Evolutionary conservation across 2,329 filamentous ascomycete species (phyloP).

Genomic region (Trichothecium roseum): DNA sequence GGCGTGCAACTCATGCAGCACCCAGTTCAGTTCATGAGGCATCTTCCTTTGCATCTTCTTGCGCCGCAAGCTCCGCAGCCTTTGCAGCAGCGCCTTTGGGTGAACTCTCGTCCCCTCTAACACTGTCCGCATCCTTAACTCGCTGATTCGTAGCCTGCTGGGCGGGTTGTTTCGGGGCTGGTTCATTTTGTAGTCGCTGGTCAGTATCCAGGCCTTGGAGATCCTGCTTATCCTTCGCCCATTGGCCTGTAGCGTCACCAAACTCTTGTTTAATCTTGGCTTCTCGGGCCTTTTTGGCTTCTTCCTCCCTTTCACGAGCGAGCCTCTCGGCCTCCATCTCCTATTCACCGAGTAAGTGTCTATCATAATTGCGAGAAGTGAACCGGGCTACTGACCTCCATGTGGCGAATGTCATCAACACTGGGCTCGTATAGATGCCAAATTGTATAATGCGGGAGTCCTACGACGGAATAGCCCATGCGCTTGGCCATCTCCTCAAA

Average conservation of each 20-base stretch:
- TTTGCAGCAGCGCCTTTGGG: conserved; percentile 5
- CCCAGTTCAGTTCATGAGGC: background rate
- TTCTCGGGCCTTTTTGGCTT: conserved; percentile 64
- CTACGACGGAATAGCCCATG: conserved; percentile 92
- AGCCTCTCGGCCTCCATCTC: conserved; percentile 89
- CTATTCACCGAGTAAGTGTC: conserved; percentile 25
- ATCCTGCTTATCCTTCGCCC: conserved; percentile 81
- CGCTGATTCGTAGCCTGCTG: background rate
- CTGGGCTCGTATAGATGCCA: conserved; percentile 99
- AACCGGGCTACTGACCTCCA: conserved; percentile 54
- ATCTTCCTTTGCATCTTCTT: conserved; percentile 3
- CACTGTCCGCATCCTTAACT: background rate
- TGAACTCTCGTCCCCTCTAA: background rate
- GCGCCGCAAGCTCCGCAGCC: conserved; percentile 2
- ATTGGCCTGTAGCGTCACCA: conserved; percentile 64
- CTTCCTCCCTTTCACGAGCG: conserved; percentile 61
- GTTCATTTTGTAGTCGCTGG: conserved; percentile 4
- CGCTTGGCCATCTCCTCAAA: conserved; percentile 76
- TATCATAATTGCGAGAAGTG: background rate
- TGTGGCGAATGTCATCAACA: conserved; percentile 91
- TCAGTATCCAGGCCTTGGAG: conserved; percentile 52
- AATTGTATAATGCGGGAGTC: conserved; percentile 93
- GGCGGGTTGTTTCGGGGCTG: background rate
- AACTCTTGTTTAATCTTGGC: conserved; percentile 74
- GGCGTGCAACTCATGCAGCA: no score